A percentile compares a stretch with the other conserved stretches of the same genome.
phyloP scores from a whole-genome alignment of 108 stramenopile genomes.

The Pseudonitzschia delicatissima region DNA sequence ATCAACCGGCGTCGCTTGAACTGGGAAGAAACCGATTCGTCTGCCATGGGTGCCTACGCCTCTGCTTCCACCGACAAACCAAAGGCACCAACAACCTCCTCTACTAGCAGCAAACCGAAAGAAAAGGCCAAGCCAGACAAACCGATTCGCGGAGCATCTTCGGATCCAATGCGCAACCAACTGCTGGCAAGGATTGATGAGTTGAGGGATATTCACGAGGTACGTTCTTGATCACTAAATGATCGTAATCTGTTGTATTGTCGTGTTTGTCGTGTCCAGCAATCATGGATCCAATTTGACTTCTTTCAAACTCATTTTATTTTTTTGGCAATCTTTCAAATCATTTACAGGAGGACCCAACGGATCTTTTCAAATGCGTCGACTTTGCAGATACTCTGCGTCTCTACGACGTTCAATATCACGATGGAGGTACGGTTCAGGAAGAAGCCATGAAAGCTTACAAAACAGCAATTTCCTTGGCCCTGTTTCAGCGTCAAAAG shows the following conservation, averaged over 20 bases:
- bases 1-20: slow-evolving; percentile 12
- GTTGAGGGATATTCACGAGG: slow-evolving; percentile 14
- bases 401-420: slow-evolving; percentile 57
- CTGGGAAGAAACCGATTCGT: not conserved
- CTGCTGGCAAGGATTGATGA: slow-evolving; percentile 12
- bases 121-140: not conserved
- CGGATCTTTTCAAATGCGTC: slow-evolving; percentile 23
- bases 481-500: slow-evolving; percentile 22
- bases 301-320: no score
- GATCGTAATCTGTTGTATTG: no score
- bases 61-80: not conserved
- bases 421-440: slow-evolving; percentile 75
- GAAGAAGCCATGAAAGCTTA: slow-evolving; percentile 61
- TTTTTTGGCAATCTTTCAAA: no score
- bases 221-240: no score
- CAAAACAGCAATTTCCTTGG: slow-evolving; percentile 38
- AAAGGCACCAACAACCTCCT: not conserved
- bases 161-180: slow-evolving; percentile 19
- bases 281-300: no score
- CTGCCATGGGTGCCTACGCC: not conserved
- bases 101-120: not conserved
- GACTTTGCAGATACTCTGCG: slow-evolving; percentile 62
- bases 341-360: slow-evolving; percentile 13
- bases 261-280: no score
- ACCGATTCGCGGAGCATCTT: slow-evolving; percentile 8